Conservation (phyloP, 2,329 filamentous ascomycete genomes). For the Aspergillus brunneoviolaceus region DNA sequence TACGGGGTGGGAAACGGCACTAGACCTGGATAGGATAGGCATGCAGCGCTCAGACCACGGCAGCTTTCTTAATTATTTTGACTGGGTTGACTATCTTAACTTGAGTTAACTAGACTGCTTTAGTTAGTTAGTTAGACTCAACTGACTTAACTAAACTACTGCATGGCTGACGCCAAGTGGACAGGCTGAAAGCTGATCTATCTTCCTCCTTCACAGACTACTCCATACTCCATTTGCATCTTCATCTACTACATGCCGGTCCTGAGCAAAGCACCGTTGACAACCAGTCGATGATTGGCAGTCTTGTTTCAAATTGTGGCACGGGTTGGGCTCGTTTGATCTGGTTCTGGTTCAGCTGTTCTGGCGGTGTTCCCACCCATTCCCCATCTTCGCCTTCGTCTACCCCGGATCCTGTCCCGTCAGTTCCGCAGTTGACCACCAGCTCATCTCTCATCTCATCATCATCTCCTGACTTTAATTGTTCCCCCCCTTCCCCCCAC, state of each 20-base stretch:
- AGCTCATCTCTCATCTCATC: not conserved
- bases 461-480: not conserved
- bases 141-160: not conserved
- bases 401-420: slow-evolving; percentile 16
- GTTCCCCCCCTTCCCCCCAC: not conserved
- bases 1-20: no score
- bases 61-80: no score
- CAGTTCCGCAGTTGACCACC: slow-evolving; percentile 9
- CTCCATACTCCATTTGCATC: not conserved
- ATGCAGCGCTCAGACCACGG: no score
- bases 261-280: slow-evolving; percentile 1
- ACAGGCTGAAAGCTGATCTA: not conserved
- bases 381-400: slow-evolving; percentile 3
- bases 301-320: slow-evolving; percentile 9
- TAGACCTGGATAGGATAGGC: no score
- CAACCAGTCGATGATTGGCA: slow-evolving; percentile 16
- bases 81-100: no score
- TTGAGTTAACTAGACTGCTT: no score
- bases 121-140: not conserved
- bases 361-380: slow-evolving; percentile 12
- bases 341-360: no score
- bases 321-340: slow-evolving; percentile 3
- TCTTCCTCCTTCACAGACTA: not conserved
- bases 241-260: not conserved
- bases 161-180: slow-evolving; percentile 1